Percentiles rank a stretch among this genome's conserved stretches.
These are phyloP conservation scores for Claviceps lovelessii DNA, from an alignment of 2,329 filamentous ascomycete species.

Conservation along the genomic window DNA sequence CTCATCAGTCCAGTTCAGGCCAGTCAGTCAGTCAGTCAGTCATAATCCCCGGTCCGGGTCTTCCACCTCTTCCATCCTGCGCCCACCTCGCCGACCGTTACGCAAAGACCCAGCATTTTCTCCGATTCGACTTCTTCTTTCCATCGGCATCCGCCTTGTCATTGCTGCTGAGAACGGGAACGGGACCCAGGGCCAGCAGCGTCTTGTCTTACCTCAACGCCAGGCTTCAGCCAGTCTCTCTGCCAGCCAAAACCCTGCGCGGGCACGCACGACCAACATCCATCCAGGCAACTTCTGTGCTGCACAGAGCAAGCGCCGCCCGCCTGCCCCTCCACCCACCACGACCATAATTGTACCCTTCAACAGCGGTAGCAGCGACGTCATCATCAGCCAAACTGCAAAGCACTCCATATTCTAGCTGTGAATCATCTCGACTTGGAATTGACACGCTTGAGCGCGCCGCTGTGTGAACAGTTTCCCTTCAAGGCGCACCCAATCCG, in stretches of 20 bases:
- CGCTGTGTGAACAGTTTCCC: constrained; percentile 23
- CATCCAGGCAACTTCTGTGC: background rate
- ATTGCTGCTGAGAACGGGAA: constrained; percentile 4
- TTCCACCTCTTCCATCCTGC: constrained; percentile 5
- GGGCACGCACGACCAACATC: background rate
- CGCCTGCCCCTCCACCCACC: background rate
- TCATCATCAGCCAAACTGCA: constrained; percentile 2
- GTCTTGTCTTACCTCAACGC: constrained; percentile 6
- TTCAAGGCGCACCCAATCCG: constrained; percentile 34
- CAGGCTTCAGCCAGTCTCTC: constrained; percentile 5
- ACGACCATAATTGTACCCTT: background rate
- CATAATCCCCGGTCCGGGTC: constrained; percentile 1
- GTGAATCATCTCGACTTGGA: constrained; percentile 1
- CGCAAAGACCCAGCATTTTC: constrained; percentile 2
- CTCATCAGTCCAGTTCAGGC: background rate
- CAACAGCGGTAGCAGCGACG: background rate
- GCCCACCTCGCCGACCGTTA: constrained; percentile 8
- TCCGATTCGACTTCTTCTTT: background rate
- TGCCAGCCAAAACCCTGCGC: background rate
- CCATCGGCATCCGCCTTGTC: background rate
- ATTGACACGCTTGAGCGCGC: constrained; percentile 8
- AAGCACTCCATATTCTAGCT: background rate
- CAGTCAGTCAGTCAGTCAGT: background rate
- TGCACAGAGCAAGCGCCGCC: constrained; percentile 1
- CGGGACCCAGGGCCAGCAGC: constrained; percentile 6